Conservation (phyloP, 2,329 filamentous ascomycete species). For the Diaporthe capsici region DNA sequence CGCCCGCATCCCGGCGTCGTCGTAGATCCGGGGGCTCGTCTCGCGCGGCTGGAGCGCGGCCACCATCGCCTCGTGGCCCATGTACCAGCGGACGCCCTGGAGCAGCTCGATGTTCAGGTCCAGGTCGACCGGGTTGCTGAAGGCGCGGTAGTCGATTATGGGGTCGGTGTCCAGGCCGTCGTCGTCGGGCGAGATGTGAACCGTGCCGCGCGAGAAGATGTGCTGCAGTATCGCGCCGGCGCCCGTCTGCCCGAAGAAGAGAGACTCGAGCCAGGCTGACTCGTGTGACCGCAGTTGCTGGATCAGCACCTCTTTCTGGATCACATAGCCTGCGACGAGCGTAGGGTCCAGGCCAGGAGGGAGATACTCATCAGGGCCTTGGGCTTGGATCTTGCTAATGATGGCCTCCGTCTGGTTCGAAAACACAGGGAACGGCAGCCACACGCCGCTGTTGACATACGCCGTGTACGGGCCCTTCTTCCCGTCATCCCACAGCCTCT, state of each 20-base stretch:
- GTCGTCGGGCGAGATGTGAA: slow-evolving; percentile 50
- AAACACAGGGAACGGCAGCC: slow-evolving; percentile 25
- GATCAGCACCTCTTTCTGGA: slow-evolving; percentile 26
- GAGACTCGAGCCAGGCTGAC: slow-evolving; percentile 4
- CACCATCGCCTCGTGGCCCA: slow-evolving; percentile 27
- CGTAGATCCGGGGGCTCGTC: slow-evolving; percentile 9
- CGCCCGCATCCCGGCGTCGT: slow-evolving; percentile 16
- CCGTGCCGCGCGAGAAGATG: slow-evolving; percentile 30
- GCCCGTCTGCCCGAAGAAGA: background rate
- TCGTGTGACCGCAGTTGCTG: slow-evolving; percentile 8
- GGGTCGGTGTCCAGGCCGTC: slow-evolving; percentile 52
- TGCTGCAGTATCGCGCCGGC: slow-evolving; percentile 11
- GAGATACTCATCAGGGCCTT: slow-evolving; percentile 9
- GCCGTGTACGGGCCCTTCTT: slow-evolving; percentile 12
- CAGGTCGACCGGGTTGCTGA: slow-evolving; percentile 56
- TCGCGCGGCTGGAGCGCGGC: slow-evolving; percentile 16
- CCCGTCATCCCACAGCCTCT: background rate
- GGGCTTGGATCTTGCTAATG: background rate
- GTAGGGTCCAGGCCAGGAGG: slow-evolving; percentile 1
- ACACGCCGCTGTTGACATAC: slow-evolving; percentile 28
- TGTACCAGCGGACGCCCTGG: slow-evolving; percentile 52
- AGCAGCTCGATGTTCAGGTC: slow-evolving; percentile 56
- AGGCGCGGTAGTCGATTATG: slow-evolving; percentile 56
- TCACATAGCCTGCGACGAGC: background rate
- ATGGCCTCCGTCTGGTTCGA: slow-evolving; percentile 21